Evolutionary conservation across 345 rosid genomes (phyloP), one percentile per base, ranked within the genome.

Genomic region (Toxicodendron radicans): DNA sequence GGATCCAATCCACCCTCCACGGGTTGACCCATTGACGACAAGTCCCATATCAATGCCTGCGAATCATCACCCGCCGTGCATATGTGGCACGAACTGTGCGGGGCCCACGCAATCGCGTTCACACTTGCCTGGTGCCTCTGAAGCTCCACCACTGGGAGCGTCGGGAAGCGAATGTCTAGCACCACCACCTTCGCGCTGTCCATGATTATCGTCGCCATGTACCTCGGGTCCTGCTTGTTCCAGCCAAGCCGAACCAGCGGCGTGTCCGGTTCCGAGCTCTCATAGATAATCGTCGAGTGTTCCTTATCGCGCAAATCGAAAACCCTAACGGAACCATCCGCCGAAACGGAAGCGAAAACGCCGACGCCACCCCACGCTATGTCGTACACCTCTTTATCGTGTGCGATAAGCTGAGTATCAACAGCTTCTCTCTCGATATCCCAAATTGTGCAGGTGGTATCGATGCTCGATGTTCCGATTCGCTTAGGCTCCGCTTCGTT

Each of bases 171-270:
- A 67, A 95, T 95, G 76, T 95, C 99, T 0, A 95, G 78, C 49
- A 95, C 95, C 62, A 94, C 98, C 10, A 94, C 98, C 81, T 94
- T 94, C 27, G 97, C 86, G 33, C 91, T 92, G 82, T 94, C 97
- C 99, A 92, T 92, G 66, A 95, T 88, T 45, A 95, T 92, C 12
- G 97, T 92, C 11, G 99, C 99, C 99, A 95, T 92, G 57, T 90
- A 95, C 81, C 97, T 88, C 2, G 97, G 97, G 73, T 95, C 99
- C 85, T 95, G 99, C 82, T 95, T 95, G 85, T 95, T 95, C 99
- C 99, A 95, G 1, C 97, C 99, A 16, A 95, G 81, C 14, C 99
- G 86, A 6, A 95, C 97, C 58, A 95, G 76, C 0, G 99, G 99
- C 48, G 95, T 87, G 35, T 95, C 97, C 1, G 99, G 97, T 84